Base-by-base conservation (phyloP, 148 eudicot genomes). In the Amaranthus hypochondriacus region DNA sequence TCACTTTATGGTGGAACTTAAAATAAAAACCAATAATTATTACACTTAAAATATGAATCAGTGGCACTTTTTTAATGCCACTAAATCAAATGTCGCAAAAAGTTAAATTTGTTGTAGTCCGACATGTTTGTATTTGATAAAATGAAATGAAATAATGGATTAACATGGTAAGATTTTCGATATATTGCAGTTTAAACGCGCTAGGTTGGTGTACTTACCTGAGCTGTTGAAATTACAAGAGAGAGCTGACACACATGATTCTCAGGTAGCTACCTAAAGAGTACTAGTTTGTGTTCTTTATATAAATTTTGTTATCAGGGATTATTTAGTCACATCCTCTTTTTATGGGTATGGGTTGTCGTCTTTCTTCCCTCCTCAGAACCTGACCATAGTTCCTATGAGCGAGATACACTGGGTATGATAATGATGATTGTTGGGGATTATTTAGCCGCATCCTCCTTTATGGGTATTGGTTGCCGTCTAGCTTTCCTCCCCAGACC, bases 171-270 rank as follows among this genome's bases (percentile, higher is more conserved):
- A 49, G 18, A 18, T 8, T 62, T 60, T 6, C 43, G 49, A 21
- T 28, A 14, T 9, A 60, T 50, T 72, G 76, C 76, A 78, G 80
- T 66, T 64, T 78, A 72, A 44, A 42, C 51, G 11, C 44, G 53
- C 57, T 14, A 71, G 46, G 66, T 63, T 7, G 5, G 42, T 28
- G 3, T 57, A 48, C 71, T 77, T 77, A 47, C 72, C 80, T 48
- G 72, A 43, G 43, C 15, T 77, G 28, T 0, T 39, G 9, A 77
- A 65, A 56, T 42, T 60, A 56, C 47, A 6, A 14, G 54, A 78
- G 72, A 44, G 9, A 10, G 50, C 66, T 7, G 28, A 44, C 14
- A 68, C 12, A 48, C 71, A 56, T 44, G 0, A 12, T 57, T 64
- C 54, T 9, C 53, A 71, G 62, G 80, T 58, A 71, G 14, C 48